Evolutionary conservation across 2,329 filamentous ascomycete species (phyloP), one percentile per base, ranked within the genome.

Genomic region (Penicillium sp.): DNA sequence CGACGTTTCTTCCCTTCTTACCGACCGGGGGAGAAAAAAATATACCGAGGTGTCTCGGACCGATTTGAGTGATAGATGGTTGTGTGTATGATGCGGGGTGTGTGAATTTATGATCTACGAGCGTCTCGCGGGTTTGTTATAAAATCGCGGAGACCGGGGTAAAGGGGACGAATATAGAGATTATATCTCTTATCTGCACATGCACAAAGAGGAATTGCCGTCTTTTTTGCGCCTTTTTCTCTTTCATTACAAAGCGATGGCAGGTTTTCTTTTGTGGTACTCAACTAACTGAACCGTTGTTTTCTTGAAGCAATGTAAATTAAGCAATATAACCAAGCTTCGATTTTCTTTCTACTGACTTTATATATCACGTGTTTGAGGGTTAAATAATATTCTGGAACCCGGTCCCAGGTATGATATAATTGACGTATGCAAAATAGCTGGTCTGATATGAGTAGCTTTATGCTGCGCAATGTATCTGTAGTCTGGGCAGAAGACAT

Each of bases 251-350:
- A 6, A 42, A 18, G 38, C 18, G 38, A 42, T 42, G 38, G 38
- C 38, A 42, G 38, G 38, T 52, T 54, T 54, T 48, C 52, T 42
- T 48, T 55, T 55, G 52, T 55, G 52, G 52, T 48, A 48, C 23
- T 38, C 42, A 42, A 38, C 42, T 48, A 46, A 48, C 52, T 43
- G 20, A 43, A 21, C 40, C 40, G 40, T 43, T 43, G 40, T 43
- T 43, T 12, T 42, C 45, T 48, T 48, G 52, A 48, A 55, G 52
- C 52, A 54, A 55, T 55, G 52, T 55, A 55, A 55, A 55, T 48
- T 55, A 55, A 47, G 35, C 43, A 55, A 55, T 55, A 55, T 55
- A 21, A 46, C 46, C 52, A 46, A 35, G 24, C 35, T 55, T 26
- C 16, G n/a, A 28, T 5, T 23, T 14, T 24, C 21, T 16, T 47